Percentiles rank a stretch among this genome's conserved stretches.
Conservation (phyloP, 108 stramenopile genomes). For the Nitzschia putrida region DNA sequence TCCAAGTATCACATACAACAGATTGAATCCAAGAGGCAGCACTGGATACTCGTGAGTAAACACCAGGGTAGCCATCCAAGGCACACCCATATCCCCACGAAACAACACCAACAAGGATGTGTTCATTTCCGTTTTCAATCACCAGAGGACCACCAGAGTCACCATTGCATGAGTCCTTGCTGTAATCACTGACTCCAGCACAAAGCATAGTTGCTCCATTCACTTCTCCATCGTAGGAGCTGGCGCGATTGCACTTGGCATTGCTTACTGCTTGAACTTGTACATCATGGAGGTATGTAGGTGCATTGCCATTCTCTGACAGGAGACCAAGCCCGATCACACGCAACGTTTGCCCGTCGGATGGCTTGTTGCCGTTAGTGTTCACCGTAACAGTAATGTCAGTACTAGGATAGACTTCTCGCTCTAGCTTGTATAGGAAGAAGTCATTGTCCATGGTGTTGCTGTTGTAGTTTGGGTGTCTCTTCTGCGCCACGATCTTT, state of each 20-base stretch:
- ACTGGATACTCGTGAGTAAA: constrained; percentile 51
- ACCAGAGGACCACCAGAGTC: constrained; percentile 55
- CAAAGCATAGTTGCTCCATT: constrained; percentile 14
- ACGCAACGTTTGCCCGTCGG: constrained; percentile 30
- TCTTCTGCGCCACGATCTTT: constrained; percentile 1
- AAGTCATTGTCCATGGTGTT: constrained; percentile 17
- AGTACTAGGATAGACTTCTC: background rate
- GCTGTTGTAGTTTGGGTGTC: constrained; percentile 44
- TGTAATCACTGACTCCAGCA: constrained; percentile 9
- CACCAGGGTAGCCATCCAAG: constrained; percentile 37
- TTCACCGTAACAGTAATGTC: constrained; percentile 6
- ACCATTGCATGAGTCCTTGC: constrained; percentile 51
- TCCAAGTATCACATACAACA: constrained; percentile 44
- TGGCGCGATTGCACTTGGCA: background rate
- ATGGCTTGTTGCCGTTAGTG: constrained; percentile 23
- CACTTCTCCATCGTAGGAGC: background rate
- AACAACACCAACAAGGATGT: constrained; percentile 18
- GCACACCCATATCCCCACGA: constrained; percentile 31
- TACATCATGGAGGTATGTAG: background rate
- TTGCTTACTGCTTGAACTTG: constrained; percentile 1
- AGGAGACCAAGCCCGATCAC: constrained; percentile 50
- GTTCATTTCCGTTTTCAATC: constrained; percentile 15
- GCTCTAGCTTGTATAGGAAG: constrained; percentile 2
- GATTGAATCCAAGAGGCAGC: constrained; percentile 52
- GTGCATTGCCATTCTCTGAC: background rate